phyloP scores from a whole-genome alignment of 345 rosid species.

The Eucalyptus camaldulensis region DNA sequence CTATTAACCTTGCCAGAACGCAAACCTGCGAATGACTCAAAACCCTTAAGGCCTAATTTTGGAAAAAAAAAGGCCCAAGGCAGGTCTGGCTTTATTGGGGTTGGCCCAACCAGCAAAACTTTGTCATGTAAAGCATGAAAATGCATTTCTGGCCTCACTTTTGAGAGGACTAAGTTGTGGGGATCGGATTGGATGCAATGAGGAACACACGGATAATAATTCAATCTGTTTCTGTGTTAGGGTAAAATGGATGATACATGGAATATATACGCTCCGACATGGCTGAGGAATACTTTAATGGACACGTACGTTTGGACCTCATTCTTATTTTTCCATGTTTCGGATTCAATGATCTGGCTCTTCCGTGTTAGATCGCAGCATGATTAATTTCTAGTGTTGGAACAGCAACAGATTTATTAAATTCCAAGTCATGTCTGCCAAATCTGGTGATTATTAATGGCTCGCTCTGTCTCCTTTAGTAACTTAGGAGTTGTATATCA shows the following conservation, averaged over 20 bases:
- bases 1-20: neutral
- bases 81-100: neutral
- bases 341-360: neutral
- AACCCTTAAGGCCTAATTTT: neutral
- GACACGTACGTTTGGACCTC: neutral
- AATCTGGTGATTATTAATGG: neutral
- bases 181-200: neutral
- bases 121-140: neutral
- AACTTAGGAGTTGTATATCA: too few species aligned
- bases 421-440: neutral
- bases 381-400: neutral
- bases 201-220: neutral
- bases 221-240: neutral
- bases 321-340: neutral
- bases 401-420: neutral
- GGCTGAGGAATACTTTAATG: neutral
- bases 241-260: neutral
- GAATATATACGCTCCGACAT: neutral
- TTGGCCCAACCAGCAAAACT: neutral
- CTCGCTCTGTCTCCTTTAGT: neutral
- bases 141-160: neutral
- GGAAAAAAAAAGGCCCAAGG: neutral
- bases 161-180: neutral
- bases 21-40: neutral
- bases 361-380: neutral